Conservation (phyloP, 2,329 filamentous ascomycete genomes). For the Hymenoscyphus salicellus region DNA sequence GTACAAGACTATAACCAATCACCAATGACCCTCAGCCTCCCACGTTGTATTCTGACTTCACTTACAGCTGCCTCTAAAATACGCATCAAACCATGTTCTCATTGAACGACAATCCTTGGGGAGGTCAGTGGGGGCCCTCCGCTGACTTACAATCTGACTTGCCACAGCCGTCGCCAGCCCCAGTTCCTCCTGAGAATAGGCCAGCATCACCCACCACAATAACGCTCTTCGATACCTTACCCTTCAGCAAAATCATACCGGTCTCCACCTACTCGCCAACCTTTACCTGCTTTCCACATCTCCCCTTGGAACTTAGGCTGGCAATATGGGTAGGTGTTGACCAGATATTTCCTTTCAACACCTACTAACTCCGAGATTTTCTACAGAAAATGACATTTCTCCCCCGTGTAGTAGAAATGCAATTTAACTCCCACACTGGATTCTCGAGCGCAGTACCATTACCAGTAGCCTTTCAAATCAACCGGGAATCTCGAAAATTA, state of each 20-base stretch:
- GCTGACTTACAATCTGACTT: neutral
- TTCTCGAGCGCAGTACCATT: neutral
- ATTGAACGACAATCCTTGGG: neutral
- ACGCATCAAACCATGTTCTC: neutral
- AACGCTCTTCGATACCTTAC: neutral
- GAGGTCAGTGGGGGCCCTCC: too few species aligned
- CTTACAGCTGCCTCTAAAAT: neutral
- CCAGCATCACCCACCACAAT: neutral
- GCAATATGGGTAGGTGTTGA: neutral
- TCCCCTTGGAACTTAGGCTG: conserved; percentile 20
- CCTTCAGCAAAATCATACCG: neutral
- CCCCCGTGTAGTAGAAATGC: conserved; percentile 16
- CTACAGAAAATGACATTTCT: conserved; percentile 20
- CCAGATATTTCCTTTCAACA: neutral
- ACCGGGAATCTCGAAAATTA: conserved; percentile 21
- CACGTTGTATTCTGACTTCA: neutral
- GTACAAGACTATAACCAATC: neutral
- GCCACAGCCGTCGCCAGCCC: too few species aligned
- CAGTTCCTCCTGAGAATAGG: neutral
- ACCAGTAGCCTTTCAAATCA: conserved; percentile 17
- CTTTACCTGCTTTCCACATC: conserved; percentile 21
- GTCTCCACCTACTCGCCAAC: neutral
- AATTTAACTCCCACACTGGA: conserved; percentile 9
- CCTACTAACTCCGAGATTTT: conserved; percentile 11
- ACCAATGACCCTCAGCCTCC: neutral